A percentile compares a stretch with the other conserved stretches of the same genome.
Evolutionary conservation across 371 early-diverging fungal genomes (phyloP).

Genomic region (Mortierella sp.): DNA sequence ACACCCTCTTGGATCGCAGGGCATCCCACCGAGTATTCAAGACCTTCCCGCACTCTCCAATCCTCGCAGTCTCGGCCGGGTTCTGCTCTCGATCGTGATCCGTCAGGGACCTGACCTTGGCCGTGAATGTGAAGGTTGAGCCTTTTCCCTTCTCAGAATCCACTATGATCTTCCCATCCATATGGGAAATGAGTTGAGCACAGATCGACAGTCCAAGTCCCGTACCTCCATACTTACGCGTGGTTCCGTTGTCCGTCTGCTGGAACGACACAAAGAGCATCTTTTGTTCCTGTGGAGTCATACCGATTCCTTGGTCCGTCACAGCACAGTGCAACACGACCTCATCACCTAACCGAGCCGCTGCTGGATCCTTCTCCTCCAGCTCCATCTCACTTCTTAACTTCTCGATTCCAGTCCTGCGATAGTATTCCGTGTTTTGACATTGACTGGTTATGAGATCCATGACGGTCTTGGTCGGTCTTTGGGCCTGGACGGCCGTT

Average conservation of each 20-base stretch:
- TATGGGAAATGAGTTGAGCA: constrained; percentile 62
- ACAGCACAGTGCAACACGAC: constrained; percentile 33
- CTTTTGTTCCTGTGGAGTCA: constrained; percentile 65
- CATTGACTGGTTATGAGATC: constrained; percentile 10
- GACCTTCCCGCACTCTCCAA: constrained; percentile 43
- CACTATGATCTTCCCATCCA: constrained; percentile 67
- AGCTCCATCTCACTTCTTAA: background rate
- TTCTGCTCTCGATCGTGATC: constrained; percentile 40
- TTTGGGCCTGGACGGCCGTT: constrained; percentile 42
- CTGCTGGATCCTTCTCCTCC: constrained; percentile 3
- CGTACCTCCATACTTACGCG: constrained; percentile 73
- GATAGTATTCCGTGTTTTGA: background rate
- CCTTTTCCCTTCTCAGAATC: constrained; percentile 65
- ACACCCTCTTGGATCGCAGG: constrained; percentile 39
- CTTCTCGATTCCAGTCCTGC: background rate
- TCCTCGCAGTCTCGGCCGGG: constrained; percentile 34
- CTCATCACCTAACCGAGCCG: constrained; percentile 23
- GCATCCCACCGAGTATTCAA: constrained; percentile 21
- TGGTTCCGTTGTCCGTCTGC: constrained; percentile 71
- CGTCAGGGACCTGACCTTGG: constrained; percentile 52
- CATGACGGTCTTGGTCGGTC: constrained; percentile 2
- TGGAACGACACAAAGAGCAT: constrained; percentile 69
- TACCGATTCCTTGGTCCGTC: constrained; percentile 65
- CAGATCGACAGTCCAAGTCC: constrained; percentile 74
- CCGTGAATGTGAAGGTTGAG: constrained; percentile 65